These are phyloP conservation scores for Candida wancherniae DNA, from an alignment of 805 yeast species.

Conservation along the genomic window DNA sequence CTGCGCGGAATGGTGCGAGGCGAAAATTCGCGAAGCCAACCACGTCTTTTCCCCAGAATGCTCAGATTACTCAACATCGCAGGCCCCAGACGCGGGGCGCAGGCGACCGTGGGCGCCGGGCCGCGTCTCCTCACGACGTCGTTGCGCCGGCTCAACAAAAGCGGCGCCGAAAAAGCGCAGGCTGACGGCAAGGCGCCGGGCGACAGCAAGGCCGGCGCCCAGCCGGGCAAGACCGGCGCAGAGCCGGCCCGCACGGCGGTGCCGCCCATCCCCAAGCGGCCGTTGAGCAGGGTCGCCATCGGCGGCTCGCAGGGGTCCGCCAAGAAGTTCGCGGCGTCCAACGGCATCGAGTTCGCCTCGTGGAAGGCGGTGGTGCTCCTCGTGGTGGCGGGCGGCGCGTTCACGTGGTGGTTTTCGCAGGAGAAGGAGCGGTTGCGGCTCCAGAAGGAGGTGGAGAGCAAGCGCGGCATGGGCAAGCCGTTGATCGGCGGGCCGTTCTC, in stretches of 20 bases:
- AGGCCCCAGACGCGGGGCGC: too few relatives aligned
- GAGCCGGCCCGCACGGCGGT: neutral
- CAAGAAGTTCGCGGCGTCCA: slow-evolving; percentile 33
- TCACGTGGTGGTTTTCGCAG: slow-evolving; percentile 63
- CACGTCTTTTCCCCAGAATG: too few relatives aligned
- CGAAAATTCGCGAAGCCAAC: too few relatives aligned
- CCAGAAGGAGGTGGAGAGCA: slow-evolving; percentile 76
- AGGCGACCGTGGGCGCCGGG: too few relatives aligned
- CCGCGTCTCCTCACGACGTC: too few relatives aligned
- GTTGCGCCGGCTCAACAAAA: too few relatives aligned
- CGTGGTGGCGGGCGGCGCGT: slow-evolving; percentile 62
- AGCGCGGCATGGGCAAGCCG: slow-evolving; percentile 88
- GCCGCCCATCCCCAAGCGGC: slow-evolving; percentile 39
- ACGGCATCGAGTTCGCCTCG: slow-evolving; percentile 65
- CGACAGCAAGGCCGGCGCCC: too few relatives aligned
- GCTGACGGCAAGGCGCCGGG: too few relatives aligned
- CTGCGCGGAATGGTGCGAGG: too few relatives aligned
- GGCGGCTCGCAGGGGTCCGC: slow-evolving; percentile 47
- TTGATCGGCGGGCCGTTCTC: slow-evolving; percentile 87
- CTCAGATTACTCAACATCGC: too few relatives aligned
- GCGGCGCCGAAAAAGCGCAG: slow-evolving; percentile 2
- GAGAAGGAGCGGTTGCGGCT: slow-evolving; percentile 74
- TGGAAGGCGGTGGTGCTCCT: slow-evolving; percentile 80
- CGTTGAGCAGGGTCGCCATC: slow-evolving; percentile 74
- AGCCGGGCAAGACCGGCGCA: neutral